Conservation (phyloP, 2,329 filamentous ascomycete genomes). For the Epichloe sp. region DNA sequence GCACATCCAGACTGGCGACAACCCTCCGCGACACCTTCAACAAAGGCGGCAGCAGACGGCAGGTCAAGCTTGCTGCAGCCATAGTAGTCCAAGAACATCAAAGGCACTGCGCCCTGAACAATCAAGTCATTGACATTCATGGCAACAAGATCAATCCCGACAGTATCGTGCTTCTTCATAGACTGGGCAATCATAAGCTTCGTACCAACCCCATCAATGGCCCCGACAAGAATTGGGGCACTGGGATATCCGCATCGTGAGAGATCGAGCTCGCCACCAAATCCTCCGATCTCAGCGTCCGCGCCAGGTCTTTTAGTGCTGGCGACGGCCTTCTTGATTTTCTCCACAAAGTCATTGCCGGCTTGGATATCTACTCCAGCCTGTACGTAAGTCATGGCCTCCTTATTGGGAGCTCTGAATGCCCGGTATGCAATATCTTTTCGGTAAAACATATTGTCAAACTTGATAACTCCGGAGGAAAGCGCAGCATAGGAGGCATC, state of each 20-base stretch:
- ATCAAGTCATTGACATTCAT: conserved; percentile 99
- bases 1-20: conserved; percentile 78
- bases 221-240: conserved; percentile 75
- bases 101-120: conserved; percentile 85
- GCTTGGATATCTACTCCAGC: conserved; percentile 91
- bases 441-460: conserved; percentile 81
- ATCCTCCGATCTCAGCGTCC: conserved; percentile 88
- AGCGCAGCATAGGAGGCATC: conserved; percentile 79
- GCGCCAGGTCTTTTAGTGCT: conserved; percentile 77
- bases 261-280: conserved; percentile 57
- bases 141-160: conserved; percentile 91
- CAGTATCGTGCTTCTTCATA: conserved; percentile 81
- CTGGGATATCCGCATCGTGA: conserved; percentile 58
- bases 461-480: conserved; percentile 52
- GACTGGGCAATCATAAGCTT: conserved; percentile 93
- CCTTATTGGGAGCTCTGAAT: conserved; percentile 35
- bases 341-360: conserved; percentile 82
- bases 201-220: conserved; percentile 91
- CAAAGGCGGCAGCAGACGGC: conserved; percentile 66
- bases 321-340: conserved; percentile 81
- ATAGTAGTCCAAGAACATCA: conserved; percentile 98
- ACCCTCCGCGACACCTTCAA: conserved; percentile 78
- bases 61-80: conserved; percentile 82
- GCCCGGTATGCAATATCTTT: conserved; percentile 82
- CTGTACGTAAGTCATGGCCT: conserved; percentile 73